Percentiles rank a stretch among this genome's conserved stretches.
These are phyloP conservation scores for Pterocarpus macrocarpus DNA, from an alignment of 306 rosid genomes.

Conservation along the genomic window DNA sequence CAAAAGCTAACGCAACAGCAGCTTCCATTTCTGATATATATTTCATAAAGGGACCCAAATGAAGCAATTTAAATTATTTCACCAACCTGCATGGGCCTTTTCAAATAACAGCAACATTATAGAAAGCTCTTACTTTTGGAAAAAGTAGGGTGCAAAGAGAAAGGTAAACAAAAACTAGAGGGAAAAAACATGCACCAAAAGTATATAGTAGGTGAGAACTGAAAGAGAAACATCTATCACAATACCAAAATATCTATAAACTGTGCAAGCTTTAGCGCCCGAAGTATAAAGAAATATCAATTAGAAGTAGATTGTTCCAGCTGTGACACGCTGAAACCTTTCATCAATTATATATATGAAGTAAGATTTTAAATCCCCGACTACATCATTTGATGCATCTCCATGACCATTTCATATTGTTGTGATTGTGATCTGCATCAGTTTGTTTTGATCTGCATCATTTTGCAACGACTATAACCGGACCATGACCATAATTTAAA, in stretches of 20 bases:
- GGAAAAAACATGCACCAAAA: slow-evolving; percentile 4
- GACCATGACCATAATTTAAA: neutral
- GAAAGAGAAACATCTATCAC: slow-evolving; percentile 22
- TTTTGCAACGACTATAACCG: neutral
- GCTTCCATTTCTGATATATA: slow-evolving; percentile 35
- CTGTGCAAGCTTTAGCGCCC: neutral
- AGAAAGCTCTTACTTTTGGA: slow-evolving; percentile 40
- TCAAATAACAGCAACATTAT: slow-evolving; percentile 19
- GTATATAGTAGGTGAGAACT: slow-evolving; percentile 9
- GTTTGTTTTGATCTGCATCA: neutral
- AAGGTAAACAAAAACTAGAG: neutral
- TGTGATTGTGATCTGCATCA: neutral
- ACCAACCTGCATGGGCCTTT: slow-evolving; percentile 38
- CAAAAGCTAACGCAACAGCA: slow-evolving; percentile 34
- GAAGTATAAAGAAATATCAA: neutral
- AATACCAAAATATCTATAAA: slow-evolving; percentile 13
- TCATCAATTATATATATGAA: neutral
- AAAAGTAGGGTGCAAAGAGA: slow-evolving; percentile 33
- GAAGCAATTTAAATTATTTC: slow-evolving; percentile 26
- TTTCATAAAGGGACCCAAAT: neutral
- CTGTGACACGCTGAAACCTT: neutral
- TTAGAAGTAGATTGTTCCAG: neutral
- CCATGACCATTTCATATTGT: neutral
- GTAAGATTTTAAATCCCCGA: neutral
- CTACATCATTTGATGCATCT: neutral